phyloP scores from a whole-genome alignment of 116 monocot genomes.

The Thalassia testudinum region DNA sequence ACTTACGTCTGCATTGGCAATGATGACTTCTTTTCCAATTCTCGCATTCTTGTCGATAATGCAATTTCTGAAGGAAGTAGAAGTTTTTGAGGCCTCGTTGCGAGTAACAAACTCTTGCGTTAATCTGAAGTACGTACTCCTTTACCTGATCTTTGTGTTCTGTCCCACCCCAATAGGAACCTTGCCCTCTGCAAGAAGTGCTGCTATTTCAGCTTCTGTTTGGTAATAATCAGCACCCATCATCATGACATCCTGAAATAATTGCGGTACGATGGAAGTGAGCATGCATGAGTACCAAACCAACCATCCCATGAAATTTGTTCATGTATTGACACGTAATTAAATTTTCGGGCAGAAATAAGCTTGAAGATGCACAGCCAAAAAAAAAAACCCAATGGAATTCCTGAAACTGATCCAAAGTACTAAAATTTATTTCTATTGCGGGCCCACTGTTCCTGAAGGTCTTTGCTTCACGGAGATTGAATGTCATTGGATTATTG shows the following conservation, averaged over 20 bases:
- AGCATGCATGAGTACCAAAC: neutral
- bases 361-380: too few relatives aligned
- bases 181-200: constrained; percentile 44
- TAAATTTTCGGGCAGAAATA: too few relatives aligned
- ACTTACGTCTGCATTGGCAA: constrained; percentile 60
- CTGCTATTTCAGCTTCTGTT: constrained; percentile 72
- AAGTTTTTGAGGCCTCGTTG: too few relatives aligned
- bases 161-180: constrained; percentile 77
- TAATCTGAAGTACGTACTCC: neutral
- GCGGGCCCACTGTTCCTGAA: too few relatives aligned
- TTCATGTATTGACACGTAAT: too few relatives aligned
- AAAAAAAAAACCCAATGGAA: too few relatives aligned
- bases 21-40: constrained; percentile 68
- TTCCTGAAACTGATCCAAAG: too few relatives aligned
- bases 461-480: too few relatives aligned
- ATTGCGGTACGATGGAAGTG: neutral
- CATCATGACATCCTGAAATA: constrained; percentile 76
- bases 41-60: constrained; percentile 88
- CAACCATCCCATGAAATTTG: too few relatives aligned
- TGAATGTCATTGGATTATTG: too few relatives aligned
- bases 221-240: constrained; percentile 82
- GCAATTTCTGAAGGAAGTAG: constrained; percentile 34
- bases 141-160: constrained; percentile 72
- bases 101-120: too few relatives aligned
- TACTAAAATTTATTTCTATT: too few relatives aligned